Percentiles rank a stretch among this genome's conserved stretches.
Conservation (phyloP, 805 yeast genomes). For the Barnettozyma siamensis region DNA sequence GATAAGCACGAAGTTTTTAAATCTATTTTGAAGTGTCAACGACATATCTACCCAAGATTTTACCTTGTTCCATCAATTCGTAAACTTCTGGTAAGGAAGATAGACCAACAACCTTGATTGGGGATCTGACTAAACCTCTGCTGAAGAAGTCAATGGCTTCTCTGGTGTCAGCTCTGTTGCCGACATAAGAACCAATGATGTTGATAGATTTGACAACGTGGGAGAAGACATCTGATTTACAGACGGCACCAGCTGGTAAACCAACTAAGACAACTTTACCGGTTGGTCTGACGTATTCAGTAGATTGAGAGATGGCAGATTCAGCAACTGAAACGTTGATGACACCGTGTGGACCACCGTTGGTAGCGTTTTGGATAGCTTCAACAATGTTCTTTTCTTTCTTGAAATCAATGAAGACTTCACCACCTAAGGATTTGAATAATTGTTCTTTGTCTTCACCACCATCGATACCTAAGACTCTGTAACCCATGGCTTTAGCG, state of each 20-base stretch:
- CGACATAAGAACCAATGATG: constrained; percentile 75
- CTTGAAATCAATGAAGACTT: constrained; percentile 54
- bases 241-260: constrained; percentile 56
- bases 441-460: constrained; percentile 61
- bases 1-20: no score
- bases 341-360: constrained; percentile 64
- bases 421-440: constrained; percentile 58
- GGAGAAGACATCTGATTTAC: constrained; percentile 44
- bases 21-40: constrained; percentile 60
- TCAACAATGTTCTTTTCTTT: constrained; percentile 45
- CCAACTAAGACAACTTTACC: constrained; percentile 62
- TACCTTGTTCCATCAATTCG: constrained; percentile 76
- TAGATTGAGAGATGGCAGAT: constrained; percentile 44
- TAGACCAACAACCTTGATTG: constrained; percentile 70
- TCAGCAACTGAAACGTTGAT: constrained; percentile 39
- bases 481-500: constrained; percentile 72
- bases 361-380: constrained; percentile 43
- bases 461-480: constrained; percentile 71
- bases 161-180: constrained; percentile 81
- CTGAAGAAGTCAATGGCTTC: constrained; percentile 73
- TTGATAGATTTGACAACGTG: constrained; percentile 50
- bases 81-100: constrained; percentile 66
- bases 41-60: constrained; percentile 82
- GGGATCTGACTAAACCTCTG: constrained; percentile 66
- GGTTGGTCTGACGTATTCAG: constrained; percentile 50